phyloP scores from a whole-genome alignment of 2,329 filamentous ascomycete species.

The Ophiocordyceps unilateralis region DNA sequence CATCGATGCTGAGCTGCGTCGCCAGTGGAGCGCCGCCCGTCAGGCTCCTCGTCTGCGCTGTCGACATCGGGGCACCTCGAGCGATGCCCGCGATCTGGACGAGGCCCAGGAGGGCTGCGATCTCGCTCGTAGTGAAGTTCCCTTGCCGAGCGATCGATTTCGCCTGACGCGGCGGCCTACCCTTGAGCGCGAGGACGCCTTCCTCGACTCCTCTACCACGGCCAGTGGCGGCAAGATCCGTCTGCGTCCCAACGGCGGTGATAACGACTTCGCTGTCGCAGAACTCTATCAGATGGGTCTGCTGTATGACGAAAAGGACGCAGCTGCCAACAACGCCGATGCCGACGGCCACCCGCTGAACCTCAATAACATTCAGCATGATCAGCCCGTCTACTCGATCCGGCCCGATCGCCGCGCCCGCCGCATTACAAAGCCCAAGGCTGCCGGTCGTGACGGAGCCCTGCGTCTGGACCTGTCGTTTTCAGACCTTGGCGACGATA shows the following conservation, averaged over 20 bases:
- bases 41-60: slow-evolving; percentile 2
- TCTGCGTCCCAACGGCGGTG: slow-evolving; percentile 1
- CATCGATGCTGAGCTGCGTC: slow-evolving; percentile 3
- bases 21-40: slow-evolving; percentile 1
- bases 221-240: slow-evolving; percentile 14
- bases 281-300: slow-evolving; percentile 27
- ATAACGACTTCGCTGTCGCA: slow-evolving; percentile 17
- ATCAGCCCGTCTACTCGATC: slow-evolving; percentile 20
- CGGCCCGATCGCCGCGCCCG: slow-evolving; percentile 16
- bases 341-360: slow-evolving; percentile 17
- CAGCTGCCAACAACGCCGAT: no score
- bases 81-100: slow-evolving; percentile 1
- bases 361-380: slow-evolving; percentile 20
- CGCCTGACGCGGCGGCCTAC: slow-evolving; percentile 19
- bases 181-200: slow-evolving; percentile 29
- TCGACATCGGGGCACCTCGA: not conserved
- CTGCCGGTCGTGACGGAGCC: slow-evolving; percentile 9
- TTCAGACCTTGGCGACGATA: slow-evolving; percentile 22
- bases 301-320: slow-evolving; percentile 21
- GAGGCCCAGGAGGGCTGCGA: slow-evolving; percentile 15
- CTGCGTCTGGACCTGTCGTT: slow-evolving; percentile 24
- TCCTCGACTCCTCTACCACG: slow-evolving; percentile 23
- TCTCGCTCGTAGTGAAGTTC: slow-evolving; percentile 16
- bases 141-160: slow-evolving; percentile 18
- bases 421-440: slow-evolving; percentile 8